Evolutionary conservation across 176 grass and related monocot species (phyloP), one percentile per base, ranked within the genome.

Genomic region (Triticum urartu): DNA sequence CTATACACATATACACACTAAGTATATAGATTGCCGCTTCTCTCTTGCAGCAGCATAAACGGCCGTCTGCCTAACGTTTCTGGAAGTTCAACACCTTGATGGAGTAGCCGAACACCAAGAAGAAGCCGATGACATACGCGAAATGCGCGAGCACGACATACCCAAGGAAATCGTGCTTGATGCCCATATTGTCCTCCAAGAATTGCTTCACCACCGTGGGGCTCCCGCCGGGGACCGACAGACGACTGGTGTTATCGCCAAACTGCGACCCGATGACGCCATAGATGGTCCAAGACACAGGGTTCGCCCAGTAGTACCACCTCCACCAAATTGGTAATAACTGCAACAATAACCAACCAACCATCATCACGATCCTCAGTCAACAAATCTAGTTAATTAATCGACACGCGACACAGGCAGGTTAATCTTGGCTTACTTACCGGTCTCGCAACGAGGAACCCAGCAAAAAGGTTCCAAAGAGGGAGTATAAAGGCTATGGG

Each of bases 251-350:
- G 1, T 83, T 85, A 7, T 93, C 83, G 0, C 93, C 95, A 54
- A 95, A 81, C 61, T 98, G 95, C 0, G 95, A 95, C 4, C 83
- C 75, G 8, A 98, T 56, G 1, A 92, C 72, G 7, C 95, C 95
- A 62, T 98, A 95, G 33, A 93, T 95, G 30, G 91, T 92, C 93
- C 93, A 95, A 4, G 95, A 78, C 20, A 98, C 86, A 7, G 95
- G 95, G 64, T 95, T 85, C 3, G 66, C 87, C 95, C 95, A 98
- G 84, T 95, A 95, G 74, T 91, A 98, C 95, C 95, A 98, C 79
- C 95, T 95, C 95, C 95, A 98, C 95, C 95, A 98, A 73, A 92
- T 62, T 4, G 95, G 95, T 42, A 98, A 82, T 6, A 13, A 30
- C 95, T 98, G 42, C 63, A 87, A 56, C 26, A 84, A 9, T 21